A percentile compares a stretch with the other conserved stretches of the same genome.
Evolutionary conservation across 805 yeast genomes (phyloP).

Genomic region (Nakazawaea anatomiae): DNA sequence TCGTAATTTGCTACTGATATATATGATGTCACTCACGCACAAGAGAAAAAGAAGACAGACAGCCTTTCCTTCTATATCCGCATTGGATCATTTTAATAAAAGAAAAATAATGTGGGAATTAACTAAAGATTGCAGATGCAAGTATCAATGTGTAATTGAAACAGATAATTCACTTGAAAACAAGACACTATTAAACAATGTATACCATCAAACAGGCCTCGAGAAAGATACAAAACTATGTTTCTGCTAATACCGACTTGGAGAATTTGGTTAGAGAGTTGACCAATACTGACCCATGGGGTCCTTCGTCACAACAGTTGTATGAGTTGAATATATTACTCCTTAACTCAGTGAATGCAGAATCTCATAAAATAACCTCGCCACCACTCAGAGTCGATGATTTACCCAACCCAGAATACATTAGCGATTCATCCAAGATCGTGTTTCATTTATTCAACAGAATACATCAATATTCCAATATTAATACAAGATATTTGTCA

Average conservation of each 20-base stretch:
- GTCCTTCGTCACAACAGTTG: slow-evolving; percentile 40
- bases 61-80: not conserved
- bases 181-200: slow-evolving; percentile 6
- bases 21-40: too few relatives aligned
- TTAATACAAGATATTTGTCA: not conserved
- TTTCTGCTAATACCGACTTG: slow-evolving; percentile 23
- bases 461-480: not conserved
- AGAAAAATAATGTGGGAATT: not conserved
- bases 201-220: slow-evolving; percentile 23
- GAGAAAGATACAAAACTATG: slow-evolving; percentile 29
- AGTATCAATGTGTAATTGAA: too few relatives aligned
- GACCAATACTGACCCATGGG: slow-evolving; percentile 49
- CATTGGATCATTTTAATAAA: not conserved
- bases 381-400: not conserved
- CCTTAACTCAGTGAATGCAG: slow-evolving; percentile 11
- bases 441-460: not conserved
- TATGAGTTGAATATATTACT: slow-evolving; percentile 22
- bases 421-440: slow-evolving; percentile 15
- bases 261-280: slow-evolving; percentile 33
- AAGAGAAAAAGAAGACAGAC: not conserved
- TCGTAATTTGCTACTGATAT: too few relatives aligned
- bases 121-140: not conserved
- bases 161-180: too few relatives aligned
- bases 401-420: slow-evolving; percentile 3
- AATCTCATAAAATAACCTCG: slow-evolving; percentile 10